Evolutionary conservation across 2,329 filamentous ascomycete genomes (phyloP).

Genomic region (Didymella exigua): DNA sequence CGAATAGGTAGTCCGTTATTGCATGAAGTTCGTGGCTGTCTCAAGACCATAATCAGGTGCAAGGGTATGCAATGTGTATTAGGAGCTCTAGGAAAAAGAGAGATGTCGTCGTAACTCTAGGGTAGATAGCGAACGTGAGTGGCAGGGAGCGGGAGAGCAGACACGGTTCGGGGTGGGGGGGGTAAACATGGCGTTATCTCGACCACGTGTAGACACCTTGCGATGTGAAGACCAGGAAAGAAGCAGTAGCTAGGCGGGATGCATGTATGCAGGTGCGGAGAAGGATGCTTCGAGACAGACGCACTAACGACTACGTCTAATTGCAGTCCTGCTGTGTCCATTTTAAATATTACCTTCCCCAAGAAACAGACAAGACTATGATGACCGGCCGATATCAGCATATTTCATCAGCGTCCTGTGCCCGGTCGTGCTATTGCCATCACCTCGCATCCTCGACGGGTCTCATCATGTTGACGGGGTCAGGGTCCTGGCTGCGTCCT

Average conservation of each 20-base stretch:
- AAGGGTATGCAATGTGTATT: constrained; percentile 15
- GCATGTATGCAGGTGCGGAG: background rate
- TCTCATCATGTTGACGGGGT: too few species aligned
- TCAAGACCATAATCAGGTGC: constrained; percentile 24
- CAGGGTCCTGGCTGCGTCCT: background rate
- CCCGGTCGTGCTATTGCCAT: too few species aligned
- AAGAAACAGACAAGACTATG: too few species aligned
- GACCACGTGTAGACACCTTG: constrained; percentile 6
- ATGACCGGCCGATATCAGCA: too few species aligned
- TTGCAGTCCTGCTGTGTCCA: background rate
- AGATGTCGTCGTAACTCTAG: constrained; percentile 14
- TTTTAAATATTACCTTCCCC: too few species aligned
- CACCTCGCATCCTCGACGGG: too few species aligned
- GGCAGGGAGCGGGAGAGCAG: background rate
- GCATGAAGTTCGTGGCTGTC: constrained; percentile 15
- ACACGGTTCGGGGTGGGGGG: background rate
- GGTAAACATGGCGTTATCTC: constrained; percentile 6
- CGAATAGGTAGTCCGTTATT: constrained; percentile 16
- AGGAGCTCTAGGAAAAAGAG: constrained; percentile 10
- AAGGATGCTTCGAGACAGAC: too few species aligned
- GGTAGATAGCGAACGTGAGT: constrained; percentile 3
- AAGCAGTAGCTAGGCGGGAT: background rate
- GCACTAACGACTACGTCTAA: background rate
- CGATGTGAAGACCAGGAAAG: background rate
- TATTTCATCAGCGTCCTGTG: too few species aligned